Conservation (phyloP, 192 early-diverging fungal species). For the Coemansia furcata region DNA sequence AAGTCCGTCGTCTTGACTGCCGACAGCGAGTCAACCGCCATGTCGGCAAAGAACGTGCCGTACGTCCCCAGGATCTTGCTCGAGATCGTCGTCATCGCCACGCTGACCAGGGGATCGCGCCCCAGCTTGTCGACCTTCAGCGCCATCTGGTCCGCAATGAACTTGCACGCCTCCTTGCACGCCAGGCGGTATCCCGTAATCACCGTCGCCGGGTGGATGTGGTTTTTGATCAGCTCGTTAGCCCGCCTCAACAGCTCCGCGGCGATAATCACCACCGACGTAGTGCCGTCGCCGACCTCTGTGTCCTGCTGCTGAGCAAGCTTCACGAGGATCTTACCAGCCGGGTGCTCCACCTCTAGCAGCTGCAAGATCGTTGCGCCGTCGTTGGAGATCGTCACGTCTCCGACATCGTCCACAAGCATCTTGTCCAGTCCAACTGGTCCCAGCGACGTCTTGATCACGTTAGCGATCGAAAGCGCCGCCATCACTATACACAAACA, state of each 20-base stretch:
- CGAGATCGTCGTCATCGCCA: constrained; percentile 97
- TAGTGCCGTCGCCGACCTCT: constrained; percentile 99
- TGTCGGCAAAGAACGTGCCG: constrained; percentile 93
- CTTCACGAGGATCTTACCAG: constrained; percentile 94
- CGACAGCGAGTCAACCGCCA: constrained; percentile 90
- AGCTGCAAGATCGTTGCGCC: constrained; percentile 97
- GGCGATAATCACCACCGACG: constrained; percentile 98
- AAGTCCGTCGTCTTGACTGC: constrained; percentile 86
- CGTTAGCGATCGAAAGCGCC: constrained; percentile 93
- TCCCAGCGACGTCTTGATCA: constrained; percentile 97
- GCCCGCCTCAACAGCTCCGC: constrained; percentile 94
- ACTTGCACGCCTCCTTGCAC: constrained; percentile 96
- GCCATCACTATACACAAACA: constrained; percentile 75
- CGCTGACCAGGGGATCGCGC: constrained; percentile 88
- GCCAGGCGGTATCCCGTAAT: constrained; percentile 97
- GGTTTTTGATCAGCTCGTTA: constrained; percentile 97
- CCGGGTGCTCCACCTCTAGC: constrained; percentile 98
- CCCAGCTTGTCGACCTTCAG: constrained; percentile 93
- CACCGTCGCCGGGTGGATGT: constrained; percentile 98
- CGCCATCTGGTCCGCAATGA: constrained; percentile 95
- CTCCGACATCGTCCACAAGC: constrained; percentile 99
- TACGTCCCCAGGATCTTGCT: constrained; percentile 98
- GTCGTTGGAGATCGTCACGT: constrained; percentile 99
- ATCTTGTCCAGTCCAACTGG: constrained; percentile 99
- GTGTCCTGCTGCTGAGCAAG: constrained; percentile 99